Percentiles rank a stretch among this genome's conserved stretches.
These are phyloP conservation scores for Desmodesmus armatus DNA, from an alignment of 139 green algal species.

Conservation along the genomic window DNA sequence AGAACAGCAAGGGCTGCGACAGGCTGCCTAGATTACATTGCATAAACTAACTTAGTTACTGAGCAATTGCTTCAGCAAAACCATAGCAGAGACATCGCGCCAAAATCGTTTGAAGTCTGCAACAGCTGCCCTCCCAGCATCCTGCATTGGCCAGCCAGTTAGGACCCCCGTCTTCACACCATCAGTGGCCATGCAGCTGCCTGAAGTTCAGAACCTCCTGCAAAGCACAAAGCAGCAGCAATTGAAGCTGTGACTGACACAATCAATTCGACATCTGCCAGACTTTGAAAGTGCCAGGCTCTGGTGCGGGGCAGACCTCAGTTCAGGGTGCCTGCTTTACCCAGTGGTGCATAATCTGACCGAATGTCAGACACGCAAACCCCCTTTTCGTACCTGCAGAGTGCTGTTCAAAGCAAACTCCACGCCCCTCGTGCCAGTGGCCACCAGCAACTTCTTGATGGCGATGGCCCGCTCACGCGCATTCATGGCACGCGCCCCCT, in stretches of 20 bases:
- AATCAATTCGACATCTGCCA: too few species aligned
- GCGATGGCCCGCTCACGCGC: conserved; percentile 37
- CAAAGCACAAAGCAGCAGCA: too few species aligned
- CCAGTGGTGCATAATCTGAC: not conserved
- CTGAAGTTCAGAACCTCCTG: conserved; percentile 44
- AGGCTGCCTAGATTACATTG: not conserved
- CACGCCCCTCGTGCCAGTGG: conserved; percentile 31
- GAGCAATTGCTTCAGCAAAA: too few species aligned
- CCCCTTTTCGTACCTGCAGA: too few species aligned
- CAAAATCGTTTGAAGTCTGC: too few species aligned
- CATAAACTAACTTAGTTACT: too few species aligned
- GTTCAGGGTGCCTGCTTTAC: not conserved
- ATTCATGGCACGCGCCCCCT: conserved; percentile 13
- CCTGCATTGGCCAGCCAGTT: too few species aligned
- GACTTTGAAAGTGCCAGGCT: not conserved
- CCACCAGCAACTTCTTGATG: conserved; percentile 44
- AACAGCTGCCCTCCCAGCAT: too few species aligned
- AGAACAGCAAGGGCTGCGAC: too few species aligned
- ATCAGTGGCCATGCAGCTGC: conserved; percentile 21
- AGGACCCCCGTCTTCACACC: too few species aligned
- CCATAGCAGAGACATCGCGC: too few species aligned
- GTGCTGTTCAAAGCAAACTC: conserved; percentile 34
- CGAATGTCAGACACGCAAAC: not conserved
- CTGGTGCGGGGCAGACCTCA: not conserved
- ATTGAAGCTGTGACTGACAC: too few species aligned